Conservation (phyloP, 768 basidiomycete species). For the Mycena capillaripes region DNA sequence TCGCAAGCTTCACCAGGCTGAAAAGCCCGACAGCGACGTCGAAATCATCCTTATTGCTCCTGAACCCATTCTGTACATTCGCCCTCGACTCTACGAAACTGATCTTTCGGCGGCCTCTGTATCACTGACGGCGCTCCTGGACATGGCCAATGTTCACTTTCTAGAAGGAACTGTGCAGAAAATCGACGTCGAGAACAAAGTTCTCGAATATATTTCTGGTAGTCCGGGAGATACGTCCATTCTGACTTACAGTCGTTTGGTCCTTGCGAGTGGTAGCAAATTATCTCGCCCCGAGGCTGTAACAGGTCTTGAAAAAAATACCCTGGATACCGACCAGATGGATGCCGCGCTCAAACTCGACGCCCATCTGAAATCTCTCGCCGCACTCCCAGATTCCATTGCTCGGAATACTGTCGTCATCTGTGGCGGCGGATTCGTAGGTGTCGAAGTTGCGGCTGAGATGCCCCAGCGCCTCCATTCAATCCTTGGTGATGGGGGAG, state of each 20-base stretch:
- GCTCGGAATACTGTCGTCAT: slow-evolving; percentile 40
- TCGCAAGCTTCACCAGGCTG: slow-evolving; percentile 28
- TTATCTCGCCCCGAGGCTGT: slow-evolving; percentile 29
- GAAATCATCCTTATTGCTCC: slow-evolving; percentile 36
- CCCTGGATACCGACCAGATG: slow-evolving; percentile 32
- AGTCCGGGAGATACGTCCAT: slow-evolving; percentile 5
- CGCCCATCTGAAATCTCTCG: slow-evolving; percentile 31
- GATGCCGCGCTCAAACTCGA: slow-evolving; percentile 30
- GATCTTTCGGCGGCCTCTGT: slow-evolving; percentile 29
- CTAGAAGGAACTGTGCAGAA: slow-evolving; percentile 30
- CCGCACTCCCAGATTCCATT: slow-evolving; percentile 20
- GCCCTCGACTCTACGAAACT: slow-evolving; percentile 39
- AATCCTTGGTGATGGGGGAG: slow-evolving; percentile 29
- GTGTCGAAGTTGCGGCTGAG: slow-evolving; percentile 38
- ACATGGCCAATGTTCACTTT: slow-evolving; percentile 24
- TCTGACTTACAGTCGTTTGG: slow-evolving; percentile 29
- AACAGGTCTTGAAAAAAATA: slow-evolving; percentile 30
- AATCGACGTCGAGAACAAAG: slow-evolving; percentile 19
- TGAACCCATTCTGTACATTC: slow-evolving; percentile 36
- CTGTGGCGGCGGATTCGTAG: slow-evolving; percentile 38
- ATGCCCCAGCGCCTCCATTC: slow-evolving; percentile 33
- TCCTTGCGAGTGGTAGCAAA: slow-evolving; percentile 38
- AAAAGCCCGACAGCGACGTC: slow-evolving; percentile 3
- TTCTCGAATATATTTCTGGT: slow-evolving; percentile 18
- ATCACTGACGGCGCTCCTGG: slow-evolving; percentile 18